These are phyloP conservation scores for Orbilia brochopaga DNA, from an alignment of 2,329 filamentous ascomycete genomes.

Conservation along the genomic window DNA sequence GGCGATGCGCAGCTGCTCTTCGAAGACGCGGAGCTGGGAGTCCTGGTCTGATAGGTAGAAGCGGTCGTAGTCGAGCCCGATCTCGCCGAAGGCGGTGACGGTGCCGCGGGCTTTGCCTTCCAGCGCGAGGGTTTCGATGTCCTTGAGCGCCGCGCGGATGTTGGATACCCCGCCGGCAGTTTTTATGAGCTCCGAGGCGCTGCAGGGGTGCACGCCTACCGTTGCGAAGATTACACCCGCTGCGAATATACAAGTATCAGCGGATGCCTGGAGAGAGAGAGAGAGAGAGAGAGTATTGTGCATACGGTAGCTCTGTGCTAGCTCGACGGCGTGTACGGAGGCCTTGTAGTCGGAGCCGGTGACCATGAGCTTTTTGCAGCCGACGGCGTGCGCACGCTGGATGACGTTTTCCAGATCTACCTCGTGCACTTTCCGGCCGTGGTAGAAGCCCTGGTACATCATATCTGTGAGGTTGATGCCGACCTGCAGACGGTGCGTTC, in stretches of 20 bases:
- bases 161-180: slow-evolving; percentile 57
- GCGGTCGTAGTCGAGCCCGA: slow-evolving; percentile 95
- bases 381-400: slow-evolving; percentile 75
- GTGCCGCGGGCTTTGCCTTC: slow-evolving; percentile 66
- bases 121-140: slow-evolving; percentile 70
- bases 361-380: slow-evolving; percentile 87
- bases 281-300: slow-evolving; percentile 46
- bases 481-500: slow-evolving; percentile 59
- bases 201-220: slow-evolving; percentile 92
- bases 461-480: slow-evolving; percentile 96
- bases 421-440: slow-evolving; percentile 73
- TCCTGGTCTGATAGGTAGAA: slow-evolving; percentile 79
- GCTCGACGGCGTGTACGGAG: slow-evolving; percentile 73
- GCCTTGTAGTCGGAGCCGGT: slow-evolving; percentile 87
- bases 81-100: slow-evolving; percentile 85
- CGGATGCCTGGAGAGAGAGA: too few species aligned
- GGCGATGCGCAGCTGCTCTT: slow-evolving; percentile 78
- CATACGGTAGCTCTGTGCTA: slow-evolving; percentile 77
- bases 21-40: slow-evolving; percentile 83
- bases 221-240: slow-evolving; percentile 85
- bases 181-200: slow-evolving; percentile 76
- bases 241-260: slow-evolving; percentile 57
- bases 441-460: slow-evolving; percentile 83
- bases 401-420: slow-evolving; percentile 78
- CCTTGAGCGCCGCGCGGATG: slow-evolving; percentile 59